Evolutionary conservation across 2,329 filamentous ascomycete species (phyloP).

Genomic region (Epichloe brachyelytri): DNA sequence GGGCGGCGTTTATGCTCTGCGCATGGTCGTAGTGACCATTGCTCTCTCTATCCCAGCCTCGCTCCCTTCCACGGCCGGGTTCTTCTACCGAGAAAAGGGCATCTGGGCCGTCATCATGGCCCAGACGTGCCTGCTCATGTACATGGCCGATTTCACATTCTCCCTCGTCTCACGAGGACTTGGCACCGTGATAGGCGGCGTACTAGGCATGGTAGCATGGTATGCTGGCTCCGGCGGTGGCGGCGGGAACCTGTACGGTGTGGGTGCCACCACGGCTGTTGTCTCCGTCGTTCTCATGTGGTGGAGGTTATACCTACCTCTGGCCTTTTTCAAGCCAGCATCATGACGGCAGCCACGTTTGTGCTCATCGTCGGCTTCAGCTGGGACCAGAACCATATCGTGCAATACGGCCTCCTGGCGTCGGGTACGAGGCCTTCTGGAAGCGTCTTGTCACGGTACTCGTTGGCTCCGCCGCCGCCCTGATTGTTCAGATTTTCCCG

Average conservation of each 20-base stretch:
- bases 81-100: slow-evolving; percentile 38
- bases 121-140: slow-evolving; percentile 33
- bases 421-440: slow-evolving; percentile 36
- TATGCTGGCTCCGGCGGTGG: slow-evolving; percentile 37
- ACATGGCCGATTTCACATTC: slow-evolving; percentile 37
- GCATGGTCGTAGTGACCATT: slow-evolving; percentile 34
- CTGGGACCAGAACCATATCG: slow-evolving; percentile 29
- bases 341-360: slow-evolving; percentile 25
- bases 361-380: slow-evolving; percentile 33
- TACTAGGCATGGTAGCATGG: slow-evolving; percentile 34
- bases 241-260: slow-evolving; percentile 34
- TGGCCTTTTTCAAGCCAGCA: slow-evolving; percentile 15
- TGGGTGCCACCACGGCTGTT: slow-evolving; percentile 31
- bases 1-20: slow-evolving; percentile 32
- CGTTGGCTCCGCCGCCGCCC: slow-evolving; percentile 28
- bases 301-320: slow-evolving; percentile 21
- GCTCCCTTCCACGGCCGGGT: slow-evolving; percentile 29
- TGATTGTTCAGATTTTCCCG: slow-evolving; percentile 33
- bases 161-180: slow-evolving; percentile 27
- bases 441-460: slow-evolving; percentile 30
- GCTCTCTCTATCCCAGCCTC: slow-evolving; percentile 28
- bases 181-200: slow-evolving; percentile 33
- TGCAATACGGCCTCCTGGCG: slow-evolving; percentile 30
- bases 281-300: slow-evolving; percentile 22
- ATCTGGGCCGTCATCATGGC: slow-evolving; percentile 40